Percentiles rank a stretch among this genome's conserved stretches.
phyloP scores from a whole-genome alignment of 352 stramenopile genomes.

The Blastocystis sp. region DNA sequence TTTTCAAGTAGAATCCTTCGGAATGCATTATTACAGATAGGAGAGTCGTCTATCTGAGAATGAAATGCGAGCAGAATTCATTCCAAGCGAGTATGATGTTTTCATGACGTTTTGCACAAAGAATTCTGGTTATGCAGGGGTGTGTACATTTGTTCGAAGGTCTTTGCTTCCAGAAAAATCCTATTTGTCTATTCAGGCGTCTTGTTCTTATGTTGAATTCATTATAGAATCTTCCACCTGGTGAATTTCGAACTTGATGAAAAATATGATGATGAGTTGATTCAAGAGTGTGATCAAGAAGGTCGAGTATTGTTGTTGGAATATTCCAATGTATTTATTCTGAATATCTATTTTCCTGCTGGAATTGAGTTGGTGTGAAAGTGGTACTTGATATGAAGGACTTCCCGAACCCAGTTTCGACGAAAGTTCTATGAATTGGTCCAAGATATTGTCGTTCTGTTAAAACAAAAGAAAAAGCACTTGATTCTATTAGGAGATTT shows the following conservation, averaged over 20 bases:
- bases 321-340: neutral
- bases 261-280: neutral
- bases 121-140: slow-evolving; percentile 18
- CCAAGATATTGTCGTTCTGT: neutral
- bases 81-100: slow-evolving; percentile 1
- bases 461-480: neutral
- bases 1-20: neutral
- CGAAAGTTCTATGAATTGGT: neutral
- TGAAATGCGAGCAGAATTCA: neutral
- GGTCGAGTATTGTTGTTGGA: slow-evolving; percentile 6
- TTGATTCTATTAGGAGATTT: neutral
- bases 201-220: neutral
- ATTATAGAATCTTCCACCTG: neutral
- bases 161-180: neutral
- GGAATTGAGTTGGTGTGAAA: neutral
- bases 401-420: neutral
- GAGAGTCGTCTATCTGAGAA: neutral
- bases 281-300: neutral
- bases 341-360: slow-evolving; percentile 28
- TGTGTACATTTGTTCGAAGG: neutral
- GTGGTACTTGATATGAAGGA: neutral
- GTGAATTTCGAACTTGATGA: neutral
- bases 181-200: neutral
- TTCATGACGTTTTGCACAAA: neutral
- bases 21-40: neutral